Base-by-base conservation (phyloP, 1,139 yeast genomes). In the Meyerozyma sp. region DNA sequence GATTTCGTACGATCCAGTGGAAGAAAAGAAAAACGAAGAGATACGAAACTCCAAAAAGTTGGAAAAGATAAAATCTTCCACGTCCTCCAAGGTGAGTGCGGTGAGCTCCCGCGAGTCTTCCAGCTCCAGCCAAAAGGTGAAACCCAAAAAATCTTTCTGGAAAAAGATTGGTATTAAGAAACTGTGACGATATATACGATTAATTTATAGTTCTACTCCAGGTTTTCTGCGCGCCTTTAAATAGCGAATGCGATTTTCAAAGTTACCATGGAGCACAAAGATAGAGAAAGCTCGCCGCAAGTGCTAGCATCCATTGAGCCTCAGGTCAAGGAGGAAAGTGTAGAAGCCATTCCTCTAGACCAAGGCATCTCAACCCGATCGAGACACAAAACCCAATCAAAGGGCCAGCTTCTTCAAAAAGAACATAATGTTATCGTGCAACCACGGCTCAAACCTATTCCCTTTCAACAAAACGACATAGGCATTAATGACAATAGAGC, bases 381-480 rank as follows among this genome's bases (percentile, higher is more conserved):
- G 10, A 63, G 48, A 42, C 52, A 49, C 39, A 41, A 49, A 26
- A 47, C 49, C 37, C 46, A 50, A 8, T 45, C 58, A 34, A 43
- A 51, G 39, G 53, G 62, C 26, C 49, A 55, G 25, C 48, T 57
- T 30, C 64, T 61, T 45, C 67, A 62, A 46, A 52, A 52, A 38
- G 49, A 56, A 36, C 59, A 60, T 40, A 68, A 66, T 42, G 68
- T 66, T 9, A 52, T 68, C 1, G 65, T 71, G 1, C 70, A 68
- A 23, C 77, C 78, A 13, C 62, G 79, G 27, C 60, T 74, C 41
- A 72, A 73, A 44, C 81, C 81, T 1, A 65, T 71, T 13, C 65
- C 72, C 1, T 75, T 67, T 49, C 68, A 66, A 44, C 47, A 57
- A 3, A 61, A 51, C 45, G 79, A 73, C 49, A 53, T 70, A 39